Evolutionary conservation across 495 filamentous ascomycete species (phyloP), one percentile per base, ranked within the genome.

Genomic region (Neurospora cerealis): DNA sequence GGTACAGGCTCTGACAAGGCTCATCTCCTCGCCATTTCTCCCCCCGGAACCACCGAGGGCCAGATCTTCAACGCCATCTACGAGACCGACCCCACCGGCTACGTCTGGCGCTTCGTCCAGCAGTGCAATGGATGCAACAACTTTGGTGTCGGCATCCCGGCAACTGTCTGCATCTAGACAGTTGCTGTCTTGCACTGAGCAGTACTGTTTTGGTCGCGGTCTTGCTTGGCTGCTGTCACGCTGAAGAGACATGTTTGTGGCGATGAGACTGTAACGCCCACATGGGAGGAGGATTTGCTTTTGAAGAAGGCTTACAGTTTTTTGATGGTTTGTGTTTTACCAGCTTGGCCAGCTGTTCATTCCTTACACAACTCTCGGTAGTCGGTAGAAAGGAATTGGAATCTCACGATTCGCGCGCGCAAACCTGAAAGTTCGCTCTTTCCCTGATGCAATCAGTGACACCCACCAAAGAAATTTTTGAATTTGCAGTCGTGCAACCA

Each of bases 11-110:
- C 24, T 13, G 54, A 48, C 54, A 28, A 28, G 71, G 13, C 17
- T 0, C 46, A 72, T 4, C 71, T 69, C 5, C 17, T 36, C 9
- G 24, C 46, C n/a, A 17, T 72, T 3, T 66, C 38, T 24, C 71
- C 46, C 1, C 10, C 34, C 0, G 37, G 48, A 7, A 72, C 71
- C 32, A 66, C 54, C 24, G 54, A 32, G 54, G 54, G 54, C 0
- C 54, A 72, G 38, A 19, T 66, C 4, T 72, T 19, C 34, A 34
- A 72, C 71, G 71, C 71, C 13, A 72, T 72, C 71, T 72, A 72
- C 71, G 71, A 72, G 46, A 72, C 71, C 21, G 48, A 72, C 4
- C 48, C 48, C 36, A 37, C 32, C 34, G 71, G 71, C n/a, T 15
- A 21, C 34, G 71, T 72, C 71, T 72, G 71, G 71, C 46, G 48